Conservation (phyloP, 148 eudicot genomes). For the Pharnaceum exiguum region DNA sequence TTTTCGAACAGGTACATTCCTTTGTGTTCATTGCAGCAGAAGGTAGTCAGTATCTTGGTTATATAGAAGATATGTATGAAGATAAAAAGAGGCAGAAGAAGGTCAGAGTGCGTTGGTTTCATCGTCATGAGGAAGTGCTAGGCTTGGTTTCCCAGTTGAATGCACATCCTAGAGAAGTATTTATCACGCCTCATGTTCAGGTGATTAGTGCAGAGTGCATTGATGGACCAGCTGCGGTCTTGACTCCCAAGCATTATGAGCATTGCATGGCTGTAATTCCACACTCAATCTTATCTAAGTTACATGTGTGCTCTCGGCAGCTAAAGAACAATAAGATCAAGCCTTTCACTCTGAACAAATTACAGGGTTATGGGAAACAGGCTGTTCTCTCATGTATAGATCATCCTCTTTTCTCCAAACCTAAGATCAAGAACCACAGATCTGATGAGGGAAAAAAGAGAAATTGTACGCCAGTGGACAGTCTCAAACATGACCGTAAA, state of each 20-base stretch:
- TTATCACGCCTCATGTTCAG: slow-evolving; percentile 72
- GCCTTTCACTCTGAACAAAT: slow-evolving; percentile 64
- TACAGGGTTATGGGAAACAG: slow-evolving; percentile 72
- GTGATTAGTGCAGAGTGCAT: slow-evolving; percentile 82
- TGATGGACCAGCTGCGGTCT: slow-evolving; percentile 73
- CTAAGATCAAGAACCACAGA: slow-evolving; percentile 13
- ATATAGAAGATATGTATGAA: slow-evolving; percentile 92
- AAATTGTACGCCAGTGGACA: neutral
- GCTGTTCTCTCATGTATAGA: slow-evolving; percentile 60
- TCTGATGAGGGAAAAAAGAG: slow-evolving; percentile 9
- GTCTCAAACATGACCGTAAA: slow-evolving; percentile 5
- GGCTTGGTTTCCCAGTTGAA: slow-evolving; percentile 39
- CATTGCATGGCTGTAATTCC: slow-evolving; percentile 49
- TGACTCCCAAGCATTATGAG: slow-evolving; percentile 71
- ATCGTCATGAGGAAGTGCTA: slow-evolving; percentile 56
- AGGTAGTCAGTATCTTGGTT: slow-evolving; percentile 66
- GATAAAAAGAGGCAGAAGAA: slow-evolving; percentile 83
- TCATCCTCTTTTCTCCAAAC: slow-evolving; percentile 32
- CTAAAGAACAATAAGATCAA: slow-evolving; percentile 57
- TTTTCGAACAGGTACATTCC: slow-evolving; percentile 49
- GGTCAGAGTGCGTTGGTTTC: slow-evolving; percentile 91
- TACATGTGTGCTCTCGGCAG: slow-evolving; percentile 72
- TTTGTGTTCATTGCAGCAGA: slow-evolving; percentile 88
- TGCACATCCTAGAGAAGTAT: slow-evolving; percentile 76
- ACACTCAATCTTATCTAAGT: slow-evolving; percentile 34